Base-by-base conservation (phyloP, 139 green algal species). In the Tetratostichococcus sp. region DNA sequence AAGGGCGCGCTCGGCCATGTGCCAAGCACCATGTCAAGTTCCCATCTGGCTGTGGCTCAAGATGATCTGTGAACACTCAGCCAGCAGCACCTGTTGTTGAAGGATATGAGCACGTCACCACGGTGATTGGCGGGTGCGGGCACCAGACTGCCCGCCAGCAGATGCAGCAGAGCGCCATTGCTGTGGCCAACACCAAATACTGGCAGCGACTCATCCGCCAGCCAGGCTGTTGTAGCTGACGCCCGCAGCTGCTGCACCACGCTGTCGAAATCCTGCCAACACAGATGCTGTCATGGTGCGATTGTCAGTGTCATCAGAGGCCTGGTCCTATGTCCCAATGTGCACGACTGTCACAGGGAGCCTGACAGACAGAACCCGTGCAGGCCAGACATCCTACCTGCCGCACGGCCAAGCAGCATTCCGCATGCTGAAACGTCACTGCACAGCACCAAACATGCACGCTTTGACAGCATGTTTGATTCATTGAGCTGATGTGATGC, bases 81-180 rank as follows among this genome's bases (percentile, higher is more conserved):
- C 22, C 23, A 70, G 75, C 30, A 28, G 68, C 67, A 78, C 86
- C 88, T 89, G 82, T 93, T 93, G 80, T 93, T 93, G 80, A 80
- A 91, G 32, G 77, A 86, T 33, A 93, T 87, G 32, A 91, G 31
- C 21, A 87, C 81, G 62, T 91, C 90, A 6, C 71, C 75, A 6
- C 33, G 65, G 14, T 50, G 39, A 50, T 14, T 22, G 30, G 78
- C 72, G 11, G 22, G 28, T 1, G 70, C 35, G 14, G 67, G 31
- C 21, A 62, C 58, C 22, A 79, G 50, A 16, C 71, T 72, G 16
- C 84, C 84, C 16, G 88, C 87, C 14, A 93, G 78, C 57, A 86
- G 65, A 43, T 93, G 88, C 77, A 90, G 77, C 74, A 93, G 77
- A 21, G 86, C 82, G n/a, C 88, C 88, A 33, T 89, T 90, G 77